Evolutionary conservation across 768 basidiomycete genomes (phyloP).

Genomic region (Mrakia blollopis): DNA sequence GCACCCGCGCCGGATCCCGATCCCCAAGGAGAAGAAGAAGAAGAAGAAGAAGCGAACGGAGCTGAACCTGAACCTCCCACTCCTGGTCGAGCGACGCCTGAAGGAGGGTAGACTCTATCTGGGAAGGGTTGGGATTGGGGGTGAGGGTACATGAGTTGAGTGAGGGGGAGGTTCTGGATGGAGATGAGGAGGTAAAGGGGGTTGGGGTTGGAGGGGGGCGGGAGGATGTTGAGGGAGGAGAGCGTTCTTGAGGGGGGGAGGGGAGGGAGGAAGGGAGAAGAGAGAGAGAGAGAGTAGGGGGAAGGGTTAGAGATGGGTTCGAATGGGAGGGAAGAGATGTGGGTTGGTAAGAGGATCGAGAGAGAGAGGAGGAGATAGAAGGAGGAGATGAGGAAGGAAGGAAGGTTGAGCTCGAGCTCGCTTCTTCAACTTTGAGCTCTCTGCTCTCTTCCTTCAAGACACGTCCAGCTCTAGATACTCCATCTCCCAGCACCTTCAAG

Average conservation of each 20-base stretch:
- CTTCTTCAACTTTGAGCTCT: too few relatives aligned
- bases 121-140: neutral
- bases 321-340: too few relatives aligned
- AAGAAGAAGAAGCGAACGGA: neutral
- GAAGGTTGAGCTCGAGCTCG: too few relatives aligned
- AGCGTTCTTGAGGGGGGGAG: neutral
- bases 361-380: too few relatives aligned
- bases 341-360: too few relatives aligned
- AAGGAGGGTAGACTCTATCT: neutral
- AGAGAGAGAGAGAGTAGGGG: neutral
- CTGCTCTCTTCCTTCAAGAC: too few relatives aligned
- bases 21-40: neutral
- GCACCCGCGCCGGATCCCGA: neutral
- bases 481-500: too few relatives aligned
- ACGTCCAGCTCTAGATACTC: too few relatives aligned
- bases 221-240: conserved; percentile 9
- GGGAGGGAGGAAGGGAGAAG: neutral
- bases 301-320: neutral
- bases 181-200: neutral
- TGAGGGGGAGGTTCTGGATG: conserved; percentile 6
- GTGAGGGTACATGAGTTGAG: neutral
- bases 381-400: too few relatives aligned
- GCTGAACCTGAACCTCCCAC: neutral
- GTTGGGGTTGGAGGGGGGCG: neutral
- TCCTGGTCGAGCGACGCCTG: neutral